phyloP scores from a whole-genome alignment of 352 stramenopile genomes.

The Plasmopara viticola region DNA sequence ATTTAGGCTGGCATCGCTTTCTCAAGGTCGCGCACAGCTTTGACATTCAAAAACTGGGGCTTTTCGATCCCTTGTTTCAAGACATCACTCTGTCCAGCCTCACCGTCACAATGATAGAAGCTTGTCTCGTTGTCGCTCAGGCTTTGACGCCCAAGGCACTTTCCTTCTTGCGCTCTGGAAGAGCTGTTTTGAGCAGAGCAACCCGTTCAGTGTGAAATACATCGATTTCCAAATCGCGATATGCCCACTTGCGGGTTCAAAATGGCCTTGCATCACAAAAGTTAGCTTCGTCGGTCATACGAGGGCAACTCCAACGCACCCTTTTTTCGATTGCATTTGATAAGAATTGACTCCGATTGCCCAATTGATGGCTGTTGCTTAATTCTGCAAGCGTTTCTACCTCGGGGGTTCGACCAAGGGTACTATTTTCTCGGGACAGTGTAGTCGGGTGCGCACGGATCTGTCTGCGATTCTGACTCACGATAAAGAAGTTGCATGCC shows the following conservation, averaged over 20 bases:
- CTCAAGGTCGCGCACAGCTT: constrained; percentile 61
- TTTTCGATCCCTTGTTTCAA: constrained; percentile 53
- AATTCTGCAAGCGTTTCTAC: constrained; percentile 78
- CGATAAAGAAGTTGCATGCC: too few species aligned
- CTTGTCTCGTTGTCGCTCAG: constrained; percentile 85
- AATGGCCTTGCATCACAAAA: too few species aligned
- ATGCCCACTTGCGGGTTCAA: too few species aligned
- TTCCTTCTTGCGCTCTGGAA: constrained; percentile 85
- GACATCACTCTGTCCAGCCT: constrained; percentile 44
- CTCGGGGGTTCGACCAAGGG: constrained; percentile 65
- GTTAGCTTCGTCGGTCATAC: constrained; percentile 92
- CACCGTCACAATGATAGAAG: constrained; percentile 58
- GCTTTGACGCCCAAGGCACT: constrained; percentile 85
- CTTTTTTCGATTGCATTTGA: constrained; percentile 87
- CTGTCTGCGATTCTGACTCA: too few species aligned
- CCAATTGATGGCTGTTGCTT: constrained; percentile 66
- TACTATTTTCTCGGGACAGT: too few species aligned
- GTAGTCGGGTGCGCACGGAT: too few species aligned
- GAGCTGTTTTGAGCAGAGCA: constrained; percentile 76
- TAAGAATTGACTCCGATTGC: constrained; percentile 84
- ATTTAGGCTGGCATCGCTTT: constrained; percentile 22
- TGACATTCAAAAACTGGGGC: constrained; percentile 44
- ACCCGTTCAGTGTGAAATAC: too few species aligned
- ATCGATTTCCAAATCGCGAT: too few species aligned
- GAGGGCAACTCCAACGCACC: constrained; percentile 80